phyloP scores from a whole-genome alignment of 2,329 filamentous ascomycete species.

The Neofusicoccum umdonicola region DNA sequence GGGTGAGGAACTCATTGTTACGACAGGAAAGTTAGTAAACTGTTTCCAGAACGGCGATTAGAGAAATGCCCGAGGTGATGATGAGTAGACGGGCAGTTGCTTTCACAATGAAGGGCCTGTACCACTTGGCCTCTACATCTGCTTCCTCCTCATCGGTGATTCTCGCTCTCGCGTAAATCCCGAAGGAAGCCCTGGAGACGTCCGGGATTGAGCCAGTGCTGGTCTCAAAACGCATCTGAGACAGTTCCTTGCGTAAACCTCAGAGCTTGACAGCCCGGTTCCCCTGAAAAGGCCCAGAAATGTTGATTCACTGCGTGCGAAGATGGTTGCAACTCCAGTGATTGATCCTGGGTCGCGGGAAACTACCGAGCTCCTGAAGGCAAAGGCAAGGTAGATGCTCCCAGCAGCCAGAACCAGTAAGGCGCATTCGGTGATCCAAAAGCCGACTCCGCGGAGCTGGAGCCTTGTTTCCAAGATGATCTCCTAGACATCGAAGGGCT shows the following conservation, averaged over 20 bases:
- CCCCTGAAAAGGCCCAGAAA: background rate
- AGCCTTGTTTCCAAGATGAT: background rate
- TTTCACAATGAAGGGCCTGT: background rate
- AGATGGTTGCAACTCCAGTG: background rate
- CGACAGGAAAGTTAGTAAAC: background rate
- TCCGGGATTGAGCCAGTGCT: too few relatives aligned
- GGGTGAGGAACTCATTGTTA: background rate
- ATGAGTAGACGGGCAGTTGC: background rate
- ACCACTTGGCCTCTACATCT: background rate
- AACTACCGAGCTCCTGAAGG: background rate
- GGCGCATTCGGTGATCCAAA: background rate
- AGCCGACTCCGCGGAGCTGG: background rate
- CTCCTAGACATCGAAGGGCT: background rate
- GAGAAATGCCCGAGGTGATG: background rate
- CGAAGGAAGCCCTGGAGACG: too few relatives aligned
- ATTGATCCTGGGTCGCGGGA: background rate
- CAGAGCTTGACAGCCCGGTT: background rate
- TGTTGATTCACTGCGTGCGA: background rate
- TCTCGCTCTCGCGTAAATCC: too few relatives aligned
- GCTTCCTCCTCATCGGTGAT: too few relatives aligned
- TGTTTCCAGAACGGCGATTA: background rate
- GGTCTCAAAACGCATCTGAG: too few relatives aligned
- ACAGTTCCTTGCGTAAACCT: background rate
- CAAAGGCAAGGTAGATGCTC: background rate
- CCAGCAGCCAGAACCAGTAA: background rate